A percentile compares a stretch with the other conserved stretches of the same genome.
Evolutionary conservation across 1,139 yeast species (phyloP).

Genomic region (Lodderomyces margitis): DNA sequence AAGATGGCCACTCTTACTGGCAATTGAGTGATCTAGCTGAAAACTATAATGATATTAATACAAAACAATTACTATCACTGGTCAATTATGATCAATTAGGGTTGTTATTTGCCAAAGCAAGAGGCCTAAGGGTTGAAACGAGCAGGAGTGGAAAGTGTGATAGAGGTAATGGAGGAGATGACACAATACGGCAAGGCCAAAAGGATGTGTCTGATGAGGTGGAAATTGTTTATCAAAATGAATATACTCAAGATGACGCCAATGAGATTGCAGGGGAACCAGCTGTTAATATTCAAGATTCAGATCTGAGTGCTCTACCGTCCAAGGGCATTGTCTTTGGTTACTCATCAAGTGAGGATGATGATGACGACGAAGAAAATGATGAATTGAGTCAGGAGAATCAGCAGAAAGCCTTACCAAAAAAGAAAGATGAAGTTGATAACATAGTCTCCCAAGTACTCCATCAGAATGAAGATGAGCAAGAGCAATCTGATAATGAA

Average conservation of each 20-base stretch:
- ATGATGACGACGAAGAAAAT: conserved; percentile 11
- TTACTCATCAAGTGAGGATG: conserved; percentile 17
- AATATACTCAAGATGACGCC: neutral
- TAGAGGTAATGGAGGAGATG: neutral
- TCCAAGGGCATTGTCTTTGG: conserved; percentile 11
- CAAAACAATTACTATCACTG: neutral
- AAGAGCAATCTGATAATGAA: conserved; percentile 7
- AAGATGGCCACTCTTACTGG: conserved; percentile 28
- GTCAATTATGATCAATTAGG: conserved; percentile 34
- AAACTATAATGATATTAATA: conserved; percentile 16
- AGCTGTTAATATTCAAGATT: neutral
- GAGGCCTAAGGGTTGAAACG: conserved; percentile 24
- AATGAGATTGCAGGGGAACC: neutral
- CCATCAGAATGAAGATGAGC: neutral
- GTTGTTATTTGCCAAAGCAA: conserved; percentile 29
- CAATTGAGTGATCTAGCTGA: conserved; percentile 28
- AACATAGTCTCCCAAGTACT: conserved; percentile 1
- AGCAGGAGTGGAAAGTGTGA: conserved; percentile 7
- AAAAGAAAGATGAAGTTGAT: conserved; percentile 1
- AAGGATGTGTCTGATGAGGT: neutral
- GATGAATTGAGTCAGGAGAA: conserved; percentile 8
- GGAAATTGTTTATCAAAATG: conserved; percentile 1
- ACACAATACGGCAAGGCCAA: conserved; percentile 3
- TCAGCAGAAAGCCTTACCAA: neutral
- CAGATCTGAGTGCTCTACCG: neutral